Base-by-base conservation (phyloP, 2,329 filamentous ascomycete genomes). In the Ceratocystis cacaofunesta region DNA sequence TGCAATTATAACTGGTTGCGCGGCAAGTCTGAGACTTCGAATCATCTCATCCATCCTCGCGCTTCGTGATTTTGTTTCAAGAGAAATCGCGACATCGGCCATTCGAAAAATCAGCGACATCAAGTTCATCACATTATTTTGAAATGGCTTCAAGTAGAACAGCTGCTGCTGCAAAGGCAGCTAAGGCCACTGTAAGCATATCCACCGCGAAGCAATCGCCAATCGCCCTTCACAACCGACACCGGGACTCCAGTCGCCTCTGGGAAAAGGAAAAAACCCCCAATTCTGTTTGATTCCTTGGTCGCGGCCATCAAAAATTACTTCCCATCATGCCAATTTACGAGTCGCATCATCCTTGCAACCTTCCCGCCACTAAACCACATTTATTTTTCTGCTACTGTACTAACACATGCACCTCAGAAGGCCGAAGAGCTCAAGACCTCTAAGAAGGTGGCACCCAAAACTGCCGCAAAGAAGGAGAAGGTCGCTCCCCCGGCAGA, bases 401-500 rank as follows among this genome's bases (percentile, higher is more conserved):
- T 61, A 61, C 68, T 64, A 58, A 62, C 60, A 36, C 64, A 19
- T 15, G 10, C 57, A 43, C 30, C 7, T 32, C 50, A 65, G 66
- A 68, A 66, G 50, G 64, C 64, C 32, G 52, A 68, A 61, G 66
- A 65, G 61, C 41, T 64, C 28, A 68, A 68, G 64, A 70, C 69
- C 58, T 64, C 70, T 6, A 69, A 71, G 64, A 69, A 70, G 65
- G 72, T 73, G 17, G 68, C 77, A 6, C 61, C 70, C 32, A 71
- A 72, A 62, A 69, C 70, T 8, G 67, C 69, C 52, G 57, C 70
- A 25, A 64, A 69, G 12, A 71, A 72, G 63, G 69, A 70, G 62
- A 69, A 70, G 64, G 72, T 73, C 12, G 68, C 77, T 48, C 71
- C 71, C 41, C 32, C 50, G 8, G 30, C 64, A n/a, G 62, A 65